Evolutionary conservation across 2,329 filamentous ascomycete genomes (phyloP), one percentile per base, ranked within the genome.

Genomic region (Monosporascus sp.): DNA sequence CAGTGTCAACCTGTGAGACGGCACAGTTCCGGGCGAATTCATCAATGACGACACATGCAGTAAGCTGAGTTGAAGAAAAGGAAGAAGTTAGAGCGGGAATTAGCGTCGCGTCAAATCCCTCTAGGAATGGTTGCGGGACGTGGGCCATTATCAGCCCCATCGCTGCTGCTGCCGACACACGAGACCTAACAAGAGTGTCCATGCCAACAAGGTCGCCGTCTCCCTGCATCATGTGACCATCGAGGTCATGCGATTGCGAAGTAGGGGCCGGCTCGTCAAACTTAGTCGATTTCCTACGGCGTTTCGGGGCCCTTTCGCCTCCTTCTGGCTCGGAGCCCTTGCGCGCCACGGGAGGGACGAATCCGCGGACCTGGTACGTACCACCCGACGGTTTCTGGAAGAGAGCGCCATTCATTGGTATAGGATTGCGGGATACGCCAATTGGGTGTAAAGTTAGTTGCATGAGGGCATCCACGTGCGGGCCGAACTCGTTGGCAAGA

Each of bases 181-280:
- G 89, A 7, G 92, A 96, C 56, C 93, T 85, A 49, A 97, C 84
- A 70, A 99, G 83, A 7, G 86, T 86, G 55, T 99, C 94, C 63
- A 88, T 82, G 35, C 94, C 92, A 26, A 99, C 92, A 43, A 99
- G 78, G 66, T 99, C 95, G 47, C 97, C 87, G 64, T 99, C 95
- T 50, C 95, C 94, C 67, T 93, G 89, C 77, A 99, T 91, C 87
- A 99, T 97, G 61, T 96, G 92, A 9, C 92, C 94, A 68, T 99
- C 94, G 18, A 99, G 91, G 69, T 99, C 96, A 70, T 99, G 94
- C 1, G 88, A 83, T n/a, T 88, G 76, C n/a, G 75, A 81, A 4
- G 80, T 73, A 1, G 81, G 74, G 1, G 81, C 74, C 8, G 80
- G 72, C 28, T 92, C 87, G 51, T 94, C 89, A 20, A 82, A 74